phyloP scores from a whole-genome alignment of 805 yeast genomes.

The Metschnikowia hibisci region DNA sequence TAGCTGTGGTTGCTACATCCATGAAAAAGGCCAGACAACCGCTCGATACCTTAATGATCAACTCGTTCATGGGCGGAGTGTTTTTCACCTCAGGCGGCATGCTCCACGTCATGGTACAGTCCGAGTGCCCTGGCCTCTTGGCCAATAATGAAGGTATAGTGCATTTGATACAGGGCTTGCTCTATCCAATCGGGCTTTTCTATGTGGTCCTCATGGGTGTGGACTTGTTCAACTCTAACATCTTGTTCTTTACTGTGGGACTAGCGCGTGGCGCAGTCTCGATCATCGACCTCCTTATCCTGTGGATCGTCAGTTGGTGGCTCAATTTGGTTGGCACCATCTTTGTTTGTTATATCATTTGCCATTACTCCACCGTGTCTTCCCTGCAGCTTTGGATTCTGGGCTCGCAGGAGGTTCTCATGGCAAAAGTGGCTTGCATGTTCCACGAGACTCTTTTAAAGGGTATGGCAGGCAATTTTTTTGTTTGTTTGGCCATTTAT shows the following conservation, averaged over 20 bases:
- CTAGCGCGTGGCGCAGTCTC: constrained; percentile 67
- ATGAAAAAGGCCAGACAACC: constrained; percentile 77
- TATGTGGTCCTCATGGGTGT: constrained; percentile 73
- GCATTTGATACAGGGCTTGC: constrained; percentile 53
- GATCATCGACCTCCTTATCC: constrained; percentile 54
- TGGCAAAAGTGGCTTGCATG: constrained; percentile 38
- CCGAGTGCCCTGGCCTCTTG: constrained; percentile 44
- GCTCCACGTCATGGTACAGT: constrained; percentile 55
- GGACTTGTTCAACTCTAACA: constrained; percentile 72
- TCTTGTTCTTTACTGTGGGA: constrained; percentile 68
- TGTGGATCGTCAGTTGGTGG: constrained; percentile 66
- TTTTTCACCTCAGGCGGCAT: constrained; percentile 71
- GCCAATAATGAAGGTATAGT: constrained; percentile 49
- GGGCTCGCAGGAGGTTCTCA: constrained; percentile 49
- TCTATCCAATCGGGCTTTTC: constrained; percentile 69
- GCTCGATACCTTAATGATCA: constrained; percentile 54
- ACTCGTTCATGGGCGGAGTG: constrained; percentile 67
- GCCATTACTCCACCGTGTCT: constrained; percentile 53
- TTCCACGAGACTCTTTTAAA: constrained; percentile 66
- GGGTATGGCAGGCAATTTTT: constrained; percentile 74
- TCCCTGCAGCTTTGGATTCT: constrained; percentile 35
- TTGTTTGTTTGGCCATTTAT: constrained; percentile 71
- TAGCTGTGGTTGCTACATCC: constrained; percentile 80
- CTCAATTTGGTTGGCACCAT: constrained; percentile 62
- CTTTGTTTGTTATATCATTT: constrained; percentile 62